phyloP scores from a whole-genome alignment of 345 rosid genomes.

The Bretschneidera sinensis region DNA sequence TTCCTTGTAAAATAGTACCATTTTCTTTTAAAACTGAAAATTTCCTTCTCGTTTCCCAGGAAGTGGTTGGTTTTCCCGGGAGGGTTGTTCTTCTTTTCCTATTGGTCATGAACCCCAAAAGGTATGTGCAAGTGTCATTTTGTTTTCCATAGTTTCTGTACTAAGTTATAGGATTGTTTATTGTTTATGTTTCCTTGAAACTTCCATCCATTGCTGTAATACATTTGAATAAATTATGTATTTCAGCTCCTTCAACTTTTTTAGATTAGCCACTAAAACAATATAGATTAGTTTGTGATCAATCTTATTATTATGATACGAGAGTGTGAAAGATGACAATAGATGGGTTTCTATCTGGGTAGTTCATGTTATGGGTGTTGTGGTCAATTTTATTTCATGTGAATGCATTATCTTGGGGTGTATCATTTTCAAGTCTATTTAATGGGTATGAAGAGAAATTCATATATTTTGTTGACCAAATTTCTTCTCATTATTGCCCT shows the following conservation, averaged over 20 bases:
- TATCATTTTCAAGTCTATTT: constrained; percentile 2
- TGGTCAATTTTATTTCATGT: constrained; percentile 6
- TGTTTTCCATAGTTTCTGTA: no score
- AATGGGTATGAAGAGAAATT: constrained; percentile 34
- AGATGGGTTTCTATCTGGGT: constrained; percentile 12
- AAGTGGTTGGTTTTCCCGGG: constrained; percentile 20
- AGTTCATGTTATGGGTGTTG: constrained; percentile 11
- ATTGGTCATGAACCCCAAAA: constrained; percentile 9
- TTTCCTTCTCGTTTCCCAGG: constrained; percentile 14
- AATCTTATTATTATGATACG: constrained; percentile 11
- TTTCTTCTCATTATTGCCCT: constrained; percentile 23
- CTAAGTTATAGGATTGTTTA: constrained; percentile 9
- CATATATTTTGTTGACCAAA: constrained; percentile 12
- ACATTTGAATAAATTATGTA: constrained; percentile 14
- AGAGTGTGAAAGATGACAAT: background rate
- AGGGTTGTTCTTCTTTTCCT: constrained; percentile 5
- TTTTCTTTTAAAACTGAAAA: constrained; percentile 19
- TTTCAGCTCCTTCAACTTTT: constrained; percentile 3
- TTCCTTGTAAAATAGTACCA: constrained; percentile 15
- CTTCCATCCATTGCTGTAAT: constrained; percentile 5
- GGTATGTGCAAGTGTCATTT: constrained; percentile 28
- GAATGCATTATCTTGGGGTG: constrained; percentile 3
- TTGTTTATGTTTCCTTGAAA: background rate
- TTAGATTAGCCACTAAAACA: background rate
- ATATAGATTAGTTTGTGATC: background rate